Evolutionary conservation across 2,329 filamentous ascomycete species (phyloP), one percentile per base, ranked within the genome.

Genomic region (Aspergillus transmontanensis): DNA sequence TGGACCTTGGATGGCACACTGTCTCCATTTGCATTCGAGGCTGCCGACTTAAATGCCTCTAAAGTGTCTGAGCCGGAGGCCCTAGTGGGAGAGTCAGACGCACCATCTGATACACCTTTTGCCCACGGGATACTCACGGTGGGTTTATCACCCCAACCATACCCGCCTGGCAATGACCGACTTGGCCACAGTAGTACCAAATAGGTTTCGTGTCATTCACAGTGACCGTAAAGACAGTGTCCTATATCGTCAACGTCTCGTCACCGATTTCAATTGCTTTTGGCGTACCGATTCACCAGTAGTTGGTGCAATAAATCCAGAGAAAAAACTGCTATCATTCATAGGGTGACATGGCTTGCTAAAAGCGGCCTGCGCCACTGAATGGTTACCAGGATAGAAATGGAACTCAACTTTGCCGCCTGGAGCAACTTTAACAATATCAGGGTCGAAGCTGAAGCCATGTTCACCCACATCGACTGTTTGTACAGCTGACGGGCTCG

Each of bases 91-190:
- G 5, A 14, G 34, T 36, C 5, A 36, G 11, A 34, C 11, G 32
- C 11, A 34, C 11, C 32, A 34, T 34, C 32, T 5, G 5, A 34
- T 34, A 34, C 32, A 34, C 32, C 3, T 4, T 34, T 34, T 34
- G 32, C 10, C 11, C 32, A 34, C 3, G 12, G 1, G 34, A 16
- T 16, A 61, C 71, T 69, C 61, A 73, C 71, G 72, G 56, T 19
- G 89, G 87, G 78, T 94, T 93, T 74, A 93, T 88, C 36, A 91
- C 90, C 81, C 91, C 89, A 62, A 85, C 84, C 89, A 93, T 93
- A 65, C 90, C 90, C 55, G 75, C 80, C 77, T 93, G 86, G 78
- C 91, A 95, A 80, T 95, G 92, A 72, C 84, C 86, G 53, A 76
- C 87, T 77, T 93, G 89, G 34, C 87, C 88, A 80, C 91, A 94